Evolutionary conservation across 495 filamentous ascomycete genomes (phyloP), one percentile per base, ranked within the genome.

Genomic region (Talaromyces liani): DNA sequence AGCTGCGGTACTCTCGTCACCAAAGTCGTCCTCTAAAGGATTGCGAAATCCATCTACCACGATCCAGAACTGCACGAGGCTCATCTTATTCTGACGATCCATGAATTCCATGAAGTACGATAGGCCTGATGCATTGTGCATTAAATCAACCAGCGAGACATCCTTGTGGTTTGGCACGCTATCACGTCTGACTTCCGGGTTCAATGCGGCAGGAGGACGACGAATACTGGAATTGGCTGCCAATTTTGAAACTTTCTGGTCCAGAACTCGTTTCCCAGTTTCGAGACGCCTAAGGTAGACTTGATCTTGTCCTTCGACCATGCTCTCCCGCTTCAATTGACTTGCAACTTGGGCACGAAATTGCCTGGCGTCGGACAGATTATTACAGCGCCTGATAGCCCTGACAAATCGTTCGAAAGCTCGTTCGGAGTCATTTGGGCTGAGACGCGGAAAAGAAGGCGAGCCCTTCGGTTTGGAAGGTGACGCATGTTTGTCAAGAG

Each of bases 91-190:
- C 70, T 91, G 88, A 29, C 93, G 89, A 72, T 99, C 95, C 95
- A 98, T 97, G 72, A 92, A 97, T 69, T 99, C 95, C 95, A 98
- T 99, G 72, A 98, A 97, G 71, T 96, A 99, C 10, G 93, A 97
- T 16, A 98, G 79, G 6, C 92, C 93, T 1, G 93, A 87, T 8
- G 93, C 85, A 72, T 94, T 90, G 65, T 92, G 88, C 63, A 99
- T 82, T 22, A 98, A 76, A 27, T 98, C 91, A 33, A 84, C 84
- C 4, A 98, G 79, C 0, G 91, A 87, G 8, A 87, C 85, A 66
- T 88, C 88, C 63, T 90, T 86, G 24, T 88, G 70, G 47, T 80
- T 80, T 16, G 91, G 86, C 4, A 72, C 61, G 31, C 63, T 72
- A 18, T 76, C 69, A 18, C 72, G 77, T 53, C 68, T 69, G 69